Conservation (phyloP, 352 stramenopile species). For the Phytophthora palmivora region DNA sequence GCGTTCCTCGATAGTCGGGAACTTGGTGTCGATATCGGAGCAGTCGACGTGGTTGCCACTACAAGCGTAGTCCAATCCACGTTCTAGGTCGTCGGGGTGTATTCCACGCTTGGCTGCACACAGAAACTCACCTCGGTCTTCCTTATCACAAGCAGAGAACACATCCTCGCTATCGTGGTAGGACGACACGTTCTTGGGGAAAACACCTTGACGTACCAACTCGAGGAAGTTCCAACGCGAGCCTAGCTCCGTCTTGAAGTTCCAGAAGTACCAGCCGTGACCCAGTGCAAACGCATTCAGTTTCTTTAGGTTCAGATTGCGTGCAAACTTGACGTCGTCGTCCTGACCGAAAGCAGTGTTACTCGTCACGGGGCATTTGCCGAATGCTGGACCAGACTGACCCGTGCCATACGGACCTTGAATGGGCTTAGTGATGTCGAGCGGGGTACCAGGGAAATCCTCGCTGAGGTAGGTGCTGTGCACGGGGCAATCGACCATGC, state of each 20-base stretch:
- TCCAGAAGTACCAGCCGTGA: constrained; percentile 95
- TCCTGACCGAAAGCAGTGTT: constrained; percentile 55
- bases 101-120: not conserved
- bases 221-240: constrained; percentile 90
- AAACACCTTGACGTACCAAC: constrained; percentile 51
- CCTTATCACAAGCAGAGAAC: not conserved
- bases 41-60: constrained; percentile 57
- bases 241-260: constrained; percentile 54
- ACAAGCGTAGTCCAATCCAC: constrained; percentile 55
- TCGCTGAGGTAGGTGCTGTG: constrained; percentile 78
- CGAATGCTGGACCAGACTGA: constrained; percentile 48
- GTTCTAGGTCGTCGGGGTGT: constrained; percentile 46
- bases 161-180: constrained; percentile 48
- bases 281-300: constrained; percentile 90
- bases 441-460: constrained; percentile 17
- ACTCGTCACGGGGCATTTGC: constrained; percentile 53
- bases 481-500: constrained; percentile 82
- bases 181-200: constrained; percentile 67
- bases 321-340: constrained; percentile 77
- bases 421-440: constrained; percentile 16
- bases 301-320: constrained; percentile 88
- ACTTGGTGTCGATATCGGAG: constrained; percentile 42
- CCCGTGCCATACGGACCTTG: constrained; percentile 6
- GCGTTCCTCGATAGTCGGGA: constrained; percentile 59
- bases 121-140: not conserved